Percentiles rank a stretch among this genome's conserved stretches.
Evolutionary conservation across 2,329 filamentous ascomycete species (phyloP).

Genomic region (Pseudocercospora musae): DNA sequence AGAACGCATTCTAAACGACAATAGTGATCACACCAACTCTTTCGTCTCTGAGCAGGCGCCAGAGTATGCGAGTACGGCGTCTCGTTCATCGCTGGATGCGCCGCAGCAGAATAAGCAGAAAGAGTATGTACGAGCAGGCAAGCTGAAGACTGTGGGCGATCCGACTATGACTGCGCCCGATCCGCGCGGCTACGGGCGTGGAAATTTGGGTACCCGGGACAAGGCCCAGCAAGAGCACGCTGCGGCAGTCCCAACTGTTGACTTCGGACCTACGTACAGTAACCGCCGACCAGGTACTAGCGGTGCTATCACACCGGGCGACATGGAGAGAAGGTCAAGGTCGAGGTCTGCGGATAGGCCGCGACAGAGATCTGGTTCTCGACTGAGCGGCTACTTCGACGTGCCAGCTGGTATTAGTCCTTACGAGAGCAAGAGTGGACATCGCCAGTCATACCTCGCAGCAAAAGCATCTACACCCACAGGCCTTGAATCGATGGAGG

Average conservation of each 20-base stretch:
- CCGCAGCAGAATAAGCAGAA: constrained; percentile 44
- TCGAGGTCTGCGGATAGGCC: constrained; percentile 30
- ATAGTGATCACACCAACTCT: constrained; percentile 23
- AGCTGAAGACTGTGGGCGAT: constrained; percentile 72
- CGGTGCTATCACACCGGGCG: constrained; percentile 47
- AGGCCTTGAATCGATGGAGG: constrained; percentile 29
- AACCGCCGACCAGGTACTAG: constrained; percentile 54
- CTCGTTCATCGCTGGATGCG: constrained; percentile 43
- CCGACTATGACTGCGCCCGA: constrained; percentile 41
- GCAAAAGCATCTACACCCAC: constrained; percentile 23
- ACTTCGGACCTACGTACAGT: constrained; percentile 81
- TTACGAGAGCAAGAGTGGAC: constrained; percentile 19
- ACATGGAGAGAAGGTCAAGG: constrained; percentile 25
- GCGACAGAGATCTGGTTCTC: constrained; percentile 22
- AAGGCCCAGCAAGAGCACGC: constrained; percentile 37
- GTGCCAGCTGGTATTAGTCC: constrained; percentile 23
- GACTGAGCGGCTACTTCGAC: constrained; percentile 19
- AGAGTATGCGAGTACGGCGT: constrained; percentile 70
- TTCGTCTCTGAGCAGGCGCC: constrained; percentile 54
- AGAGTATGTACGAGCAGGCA: constrained; percentile 71
- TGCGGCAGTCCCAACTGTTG: constrained; percentile 66
- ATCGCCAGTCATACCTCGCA: constrained; percentile 36
- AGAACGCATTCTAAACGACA: constrained; percentile 35
- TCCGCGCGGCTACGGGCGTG: constrained; percentile 28
- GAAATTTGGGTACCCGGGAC: constrained; percentile 33